These are phyloP conservation scores for Theobroma grandiflorum DNA, from an alignment of 441 rosid genomes.

Conservation along the genomic window DNA sequence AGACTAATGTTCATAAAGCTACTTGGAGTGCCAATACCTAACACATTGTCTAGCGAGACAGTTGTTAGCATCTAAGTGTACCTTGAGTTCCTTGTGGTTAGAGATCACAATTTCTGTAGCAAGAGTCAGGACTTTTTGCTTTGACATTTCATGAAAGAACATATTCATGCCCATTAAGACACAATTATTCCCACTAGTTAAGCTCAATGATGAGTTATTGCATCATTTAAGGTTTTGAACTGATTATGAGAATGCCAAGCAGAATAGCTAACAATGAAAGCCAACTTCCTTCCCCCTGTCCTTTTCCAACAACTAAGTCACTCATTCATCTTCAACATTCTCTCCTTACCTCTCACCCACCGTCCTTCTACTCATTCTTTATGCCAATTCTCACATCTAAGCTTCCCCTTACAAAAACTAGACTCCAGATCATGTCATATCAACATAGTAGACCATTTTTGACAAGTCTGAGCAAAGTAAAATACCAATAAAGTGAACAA, in stretches of 20 bases:
- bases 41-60: constrained; percentile 8
- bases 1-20: constrained; percentile 10
- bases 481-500: background rate
- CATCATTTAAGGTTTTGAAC: background rate
- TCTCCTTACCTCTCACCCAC: background rate
- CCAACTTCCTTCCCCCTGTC: background rate
- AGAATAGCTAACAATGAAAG: background rate
- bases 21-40: background rate
- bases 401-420: background rate
- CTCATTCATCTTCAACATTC: background rate
- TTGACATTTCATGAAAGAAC: background rate
- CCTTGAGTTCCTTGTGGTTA: background rate
- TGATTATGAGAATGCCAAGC: background rate
- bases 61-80: constrained; percentile 12
- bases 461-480: constrained; percentile 1
- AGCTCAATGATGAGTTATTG: background rate
- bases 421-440: background rate
- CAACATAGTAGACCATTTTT: constrained; percentile 8
- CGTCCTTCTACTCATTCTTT: background rate
- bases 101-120: background rate
- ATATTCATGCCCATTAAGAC: background rate
- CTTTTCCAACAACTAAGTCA: background rate
- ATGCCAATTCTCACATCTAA: constrained; percentile 7
- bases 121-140: background rate
- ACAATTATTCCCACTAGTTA: background rate